A percentile compares a stretch with the other conserved stretches of the same genome.
Conservation (phyloP, 2,329 filamentous ascomycete species). For the Sclerotinia subarctica region DNA sequence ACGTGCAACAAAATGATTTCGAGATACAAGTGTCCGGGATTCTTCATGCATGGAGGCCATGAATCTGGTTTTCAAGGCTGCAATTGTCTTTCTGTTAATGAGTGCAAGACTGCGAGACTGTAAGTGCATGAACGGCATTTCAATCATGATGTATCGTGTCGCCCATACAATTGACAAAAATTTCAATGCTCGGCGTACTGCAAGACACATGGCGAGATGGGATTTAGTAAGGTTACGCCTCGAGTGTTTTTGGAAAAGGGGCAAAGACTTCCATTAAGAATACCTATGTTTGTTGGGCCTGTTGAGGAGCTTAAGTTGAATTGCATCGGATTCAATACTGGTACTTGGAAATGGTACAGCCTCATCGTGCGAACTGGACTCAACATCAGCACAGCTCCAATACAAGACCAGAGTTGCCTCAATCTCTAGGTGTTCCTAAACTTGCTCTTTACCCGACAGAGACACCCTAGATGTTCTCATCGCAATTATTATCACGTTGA, state of each 20-base stretch:
- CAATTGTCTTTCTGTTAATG: not conserved
- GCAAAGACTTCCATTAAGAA: not conserved
- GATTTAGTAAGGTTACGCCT: not conserved
- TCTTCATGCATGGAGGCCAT: slow-evolving; percentile 9
- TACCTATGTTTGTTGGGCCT: not conserved
- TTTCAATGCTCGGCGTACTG: not conserved
- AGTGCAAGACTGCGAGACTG: too few species aligned
- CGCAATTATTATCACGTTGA: not conserved
- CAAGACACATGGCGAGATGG: not conserved
- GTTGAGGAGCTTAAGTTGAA: not conserved
- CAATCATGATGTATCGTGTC: not conserved
- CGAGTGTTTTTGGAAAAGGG: not conserved
- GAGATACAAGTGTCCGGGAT: slow-evolving; percentile 1
- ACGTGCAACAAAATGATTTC: slow-evolving; percentile 23
- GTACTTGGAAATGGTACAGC: not conserved
- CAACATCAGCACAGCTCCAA: not conserved
- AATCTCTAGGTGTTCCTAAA: not conserved
- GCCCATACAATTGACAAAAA: not conserved
- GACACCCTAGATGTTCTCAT: not conserved
- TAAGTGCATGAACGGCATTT: not conserved
- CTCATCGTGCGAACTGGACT: not conserved
- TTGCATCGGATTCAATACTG: not conserved
- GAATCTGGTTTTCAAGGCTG: slow-evolving; percentile 19
- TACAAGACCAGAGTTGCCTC: not conserved
- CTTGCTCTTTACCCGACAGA: not conserved